These are phyloP conservation scores for Boletus semigastroideus DNA, from an alignment of 1,284 basidiomycete species.

Conservation along the genomic window DNA sequence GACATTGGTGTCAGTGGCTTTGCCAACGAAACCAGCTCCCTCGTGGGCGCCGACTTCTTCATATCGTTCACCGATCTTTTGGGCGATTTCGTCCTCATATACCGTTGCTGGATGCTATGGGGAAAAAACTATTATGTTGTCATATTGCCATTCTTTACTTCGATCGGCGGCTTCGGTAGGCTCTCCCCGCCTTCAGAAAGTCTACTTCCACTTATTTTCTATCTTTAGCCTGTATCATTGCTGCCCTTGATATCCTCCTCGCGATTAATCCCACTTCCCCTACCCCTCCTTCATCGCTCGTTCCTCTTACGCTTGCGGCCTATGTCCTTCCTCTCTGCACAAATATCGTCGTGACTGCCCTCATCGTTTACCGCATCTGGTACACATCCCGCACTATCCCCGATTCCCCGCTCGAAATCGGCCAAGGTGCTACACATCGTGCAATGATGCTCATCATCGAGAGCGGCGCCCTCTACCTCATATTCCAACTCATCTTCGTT, in stretches of 20 bases:
- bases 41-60: conserved; percentile 34
- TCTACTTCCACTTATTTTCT: background rate
- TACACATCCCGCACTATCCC: conserved; percentile 19
- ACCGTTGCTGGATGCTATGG: conserved; percentile 43
- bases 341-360: conserved; percentile 38
- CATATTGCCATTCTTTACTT: conserved; percentile 33
- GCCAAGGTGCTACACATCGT: conserved; percentile 14
- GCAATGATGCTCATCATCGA: conserved; percentile 40
- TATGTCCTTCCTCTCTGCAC: conserved; percentile 39
- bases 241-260: conserved; percentile 24
- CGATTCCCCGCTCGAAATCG: conserved; percentile 5
- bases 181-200: background rate
- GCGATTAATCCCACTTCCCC: conserved; percentile 25
- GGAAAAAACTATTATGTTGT: conserved; percentile 30
- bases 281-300: conserved; percentile 29
- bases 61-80: conserved; percentile 40
- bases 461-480: conserved; percentile 41
- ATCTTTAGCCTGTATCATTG: conserved; percentile 29
- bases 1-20: conserved; percentile 24
- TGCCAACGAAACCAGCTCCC: conserved; percentile 32
- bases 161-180: conserved; percentile 36
- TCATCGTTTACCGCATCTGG: conserved; percentile 42
- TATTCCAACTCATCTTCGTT: conserved; percentile 41
- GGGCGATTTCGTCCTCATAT: conserved; percentile 38
- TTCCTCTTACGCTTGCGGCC: conserved; percentile 33